Base-by-base conservation (phyloP, 768 basidiomycete genomes). In the Kwoniella bestiolae region DNA sequence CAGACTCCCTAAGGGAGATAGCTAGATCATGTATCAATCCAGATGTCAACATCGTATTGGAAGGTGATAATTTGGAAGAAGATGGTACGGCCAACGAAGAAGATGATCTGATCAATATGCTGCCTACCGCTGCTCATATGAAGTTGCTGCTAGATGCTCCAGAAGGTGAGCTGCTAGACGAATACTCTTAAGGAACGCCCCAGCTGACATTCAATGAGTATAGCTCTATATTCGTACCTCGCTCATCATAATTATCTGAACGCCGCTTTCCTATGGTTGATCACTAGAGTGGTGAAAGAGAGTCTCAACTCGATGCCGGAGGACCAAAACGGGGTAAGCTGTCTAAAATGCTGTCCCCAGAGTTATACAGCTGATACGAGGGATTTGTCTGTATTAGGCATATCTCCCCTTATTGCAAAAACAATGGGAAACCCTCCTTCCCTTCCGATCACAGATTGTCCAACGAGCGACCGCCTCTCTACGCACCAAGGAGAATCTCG, bases 131-230 rank as follows among this genome's bases (percentile, higher is more conserved):
- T 28, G 91, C 92, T 0, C 92, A 95, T 75, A 85, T 96, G 74
- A 95, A 94, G 79, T 82, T 96, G n/a, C 85, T 96, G 18, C 82
- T 96, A 5, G 94, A 96, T 80, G 89, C 91, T 8, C 92, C 94
- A 6, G 94, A 96, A 79, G 89, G 93, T 80, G 28, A 63, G 71
- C 63, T 29, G 23, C 16, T 32, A 53, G 28, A 16, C 34, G 5
- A 35, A 12, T 35, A 12, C 12, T n/a, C n/a, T n/a, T n/a, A n/a
- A n/a, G n/a, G n/a, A n/a, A 38, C 9, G 35, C 9, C 35, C 35
- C 5, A 44, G 29, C 28, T 63, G 45, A 50, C 50, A 31, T 21
- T 1, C 12, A 38, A 28, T 28, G 56, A 25, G 47, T 7, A 31
- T 45, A 78, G 77, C 73, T 11, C 81, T 96, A 23, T 96, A 94